Conservation (phyloP, 2,329 filamentous ascomycete species). For the Colletotrichum lindemuthianum region DNA sequence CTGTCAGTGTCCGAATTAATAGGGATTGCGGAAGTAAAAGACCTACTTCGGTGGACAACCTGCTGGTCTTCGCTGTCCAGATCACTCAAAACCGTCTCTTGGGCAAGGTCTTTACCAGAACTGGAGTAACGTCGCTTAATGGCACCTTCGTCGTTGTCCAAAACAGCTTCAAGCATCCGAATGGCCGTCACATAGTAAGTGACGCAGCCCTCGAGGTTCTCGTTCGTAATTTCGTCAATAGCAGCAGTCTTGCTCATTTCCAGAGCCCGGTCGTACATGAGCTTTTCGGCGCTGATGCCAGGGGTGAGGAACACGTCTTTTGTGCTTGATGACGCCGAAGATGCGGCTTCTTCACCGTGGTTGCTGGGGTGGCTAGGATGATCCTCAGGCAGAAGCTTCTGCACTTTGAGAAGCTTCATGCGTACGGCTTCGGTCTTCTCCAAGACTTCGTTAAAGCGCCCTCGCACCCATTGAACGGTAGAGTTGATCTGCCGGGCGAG, state of each 20-base stretch:
- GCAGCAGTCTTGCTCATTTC: slow-evolving; percentile 97
- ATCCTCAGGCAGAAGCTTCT: slow-evolving; percentile 82
- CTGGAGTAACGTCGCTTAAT: slow-evolving; percentile 50
- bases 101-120: slow-evolving; percentile 54
- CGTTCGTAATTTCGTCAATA: slow-evolving; percentile 93
- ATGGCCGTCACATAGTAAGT: slow-evolving; percentile 94
- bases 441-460: slow-evolving; percentile 94
- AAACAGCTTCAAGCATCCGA: slow-evolving; percentile 91
- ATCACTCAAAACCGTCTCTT: slow-evolving; percentile 55
- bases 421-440: slow-evolving; percentile 97
- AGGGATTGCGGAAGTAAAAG: background rate
- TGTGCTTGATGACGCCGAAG: slow-evolving; percentile 70
- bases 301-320: slow-evolving; percentile 87
- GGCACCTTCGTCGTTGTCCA: slow-evolving; percentile 80
- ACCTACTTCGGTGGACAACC: slow-evolving; percentile 77
- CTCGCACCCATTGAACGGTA: slow-evolving; percentile 94
- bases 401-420: slow-evolving; percentile 85
- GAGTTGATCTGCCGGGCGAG: slow-evolving; percentile 78
- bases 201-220: slow-evolving; percentile 88
- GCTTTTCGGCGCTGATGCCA: slow-evolving; percentile 91
- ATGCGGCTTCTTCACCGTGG: slow-evolving; percentile 67
- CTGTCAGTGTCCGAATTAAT: slow-evolving; percentile 38
- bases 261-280: slow-evolving; percentile 97
- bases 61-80: slow-evolving; percentile 77
- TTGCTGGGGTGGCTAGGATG: slow-evolving; percentile 90